Base-by-base conservation (phyloP, 495 filamentous ascomycete genomes). In the Neurospora tetrasperma region DNA sequence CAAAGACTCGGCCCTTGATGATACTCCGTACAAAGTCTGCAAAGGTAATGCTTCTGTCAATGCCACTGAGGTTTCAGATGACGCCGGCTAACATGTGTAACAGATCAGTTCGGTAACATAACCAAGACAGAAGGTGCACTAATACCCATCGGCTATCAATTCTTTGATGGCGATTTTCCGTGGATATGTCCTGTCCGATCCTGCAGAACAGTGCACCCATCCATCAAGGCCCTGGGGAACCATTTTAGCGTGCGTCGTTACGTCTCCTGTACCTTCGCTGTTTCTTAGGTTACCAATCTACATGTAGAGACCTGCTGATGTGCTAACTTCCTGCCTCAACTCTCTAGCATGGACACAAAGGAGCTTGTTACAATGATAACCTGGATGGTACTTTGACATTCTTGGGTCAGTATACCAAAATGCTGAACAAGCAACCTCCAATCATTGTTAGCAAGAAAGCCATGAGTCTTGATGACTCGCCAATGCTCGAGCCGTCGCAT, bases 181-280 rank as follows among this genome's bases (percentile, higher is more conserved):
- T 81, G 80, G 79, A 74, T 80, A 39, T 81, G 80, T 66, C 79
- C 80, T 4, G 62, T 80, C 3, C 72, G 80, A 12, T 77, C 75
- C 2, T 81, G 80, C 71, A 71, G 79, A 14, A 70, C 68, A 27
- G 2, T 76, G 41, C 75, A 77, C 14, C 27, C 73, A 6, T 71
- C 35, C 4, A 66, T 81, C 0, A 10, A 10, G 1, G 76, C 79
- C 5, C 43, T 81, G 20, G 75, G 75, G 14, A 70, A 70, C 38
- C 80, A 81, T 35, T 81, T 78, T 46, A 73, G 71, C 69, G 78
- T 78, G n/a, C 11, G 78, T 75, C 20, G 5, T 23, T 43, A 48
- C 48, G 4, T 39, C 27, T n/a, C 14, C 5, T 42, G 16, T 20
- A 23, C 40, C 2, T 18, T 38, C 27, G 18, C 7, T 31, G 23